These are phyloP conservation scores for Yamadazyma mexicana DNA, from an alignment of 1,139 yeast genomes.

Conservation along the genomic window DNA sequence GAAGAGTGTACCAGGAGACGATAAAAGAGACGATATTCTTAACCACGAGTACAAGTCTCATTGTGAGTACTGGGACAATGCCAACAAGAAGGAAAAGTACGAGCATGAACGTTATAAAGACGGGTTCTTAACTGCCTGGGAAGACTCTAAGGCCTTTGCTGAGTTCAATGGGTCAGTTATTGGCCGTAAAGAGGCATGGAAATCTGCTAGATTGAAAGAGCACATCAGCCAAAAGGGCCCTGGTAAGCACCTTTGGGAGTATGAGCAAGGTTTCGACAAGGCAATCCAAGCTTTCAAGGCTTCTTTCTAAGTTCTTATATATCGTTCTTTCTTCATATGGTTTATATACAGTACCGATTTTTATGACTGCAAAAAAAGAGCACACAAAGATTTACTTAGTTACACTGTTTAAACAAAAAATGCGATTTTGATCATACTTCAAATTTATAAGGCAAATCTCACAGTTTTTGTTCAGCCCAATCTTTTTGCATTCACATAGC, in stretches of 20 bases:
- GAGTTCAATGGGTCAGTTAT: slow-evolving; percentile 66
- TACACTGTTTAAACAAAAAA: no score
- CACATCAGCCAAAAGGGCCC: slow-evolving; percentile 58
- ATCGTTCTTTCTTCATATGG: not conserved
- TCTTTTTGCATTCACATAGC: not conserved
- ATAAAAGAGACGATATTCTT: slow-evolving; percentile 43
- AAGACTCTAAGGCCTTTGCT: slow-evolving; percentile 68
- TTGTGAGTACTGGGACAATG: slow-evolving; percentile 64
- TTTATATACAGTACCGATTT: not conserved
- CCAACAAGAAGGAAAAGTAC: slow-evolving; percentile 57
- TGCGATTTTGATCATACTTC: slow-evolving; percentile 2
- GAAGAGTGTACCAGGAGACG: slow-evolving; percentile 34
- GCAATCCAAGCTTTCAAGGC: slow-evolving; percentile 45
- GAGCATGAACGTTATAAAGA: slow-evolving; percentile 81
- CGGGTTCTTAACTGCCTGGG: slow-evolving; percentile 75
- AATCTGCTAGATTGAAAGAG: slow-evolving; percentile 46
- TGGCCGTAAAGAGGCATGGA: slow-evolving; percentile 77
- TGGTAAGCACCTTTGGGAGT: slow-evolving; percentile 73
- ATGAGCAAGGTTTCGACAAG: slow-evolving; percentile 78
- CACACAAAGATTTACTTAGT: no score
- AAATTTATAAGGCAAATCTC: not conserved
- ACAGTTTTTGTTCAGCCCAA: not conserved
- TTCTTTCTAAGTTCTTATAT: not conserved
- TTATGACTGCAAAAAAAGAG: slow-evolving; percentile 1
- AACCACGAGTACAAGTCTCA: slow-evolving; percentile 49